Evolutionary conservation across 2,329 filamentous ascomycete species (phyloP).

Genomic region (Ophiostoma australiae): DNA sequence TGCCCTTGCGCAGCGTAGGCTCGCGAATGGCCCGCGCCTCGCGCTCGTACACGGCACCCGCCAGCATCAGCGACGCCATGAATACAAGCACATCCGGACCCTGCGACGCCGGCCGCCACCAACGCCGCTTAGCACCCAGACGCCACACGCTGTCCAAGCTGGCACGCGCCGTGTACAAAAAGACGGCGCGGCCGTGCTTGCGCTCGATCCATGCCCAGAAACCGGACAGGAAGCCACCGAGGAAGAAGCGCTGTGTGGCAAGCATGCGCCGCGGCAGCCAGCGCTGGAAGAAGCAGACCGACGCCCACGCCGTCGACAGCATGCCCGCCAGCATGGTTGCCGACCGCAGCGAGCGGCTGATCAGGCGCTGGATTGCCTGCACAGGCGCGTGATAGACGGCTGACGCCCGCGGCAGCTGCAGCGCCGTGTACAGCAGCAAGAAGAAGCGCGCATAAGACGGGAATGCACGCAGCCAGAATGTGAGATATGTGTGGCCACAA

Average conservation of each 20-base stretch:
- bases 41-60: constrained; percentile 72
- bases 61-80: constrained; percentile 68
- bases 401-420: constrained; percentile 62
- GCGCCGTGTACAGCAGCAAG: constrained; percentile 65
- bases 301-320: constrained; percentile 83
- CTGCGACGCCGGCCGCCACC: constrained; percentile 83
- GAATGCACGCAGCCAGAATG: constrained; percentile 81
- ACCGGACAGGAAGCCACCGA: constrained; percentile 80
- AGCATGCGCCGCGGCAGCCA: constrained; percentile 69
- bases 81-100: constrained; percentile 84
- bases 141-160: constrained; percentile 85
- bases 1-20: constrained; percentile 61
- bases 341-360: constrained; percentile 66
- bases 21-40: constrained; percentile 65
- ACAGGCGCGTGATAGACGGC: constrained; percentile 65
- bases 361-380: constrained; percentile 59
- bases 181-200: constrained; percentile 59
- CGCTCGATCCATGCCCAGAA: constrained; percentile 77
- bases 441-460: constrained; percentile 73
- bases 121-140: constrained; percentile 82
- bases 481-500: constrained; percentile 79
- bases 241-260: constrained; percentile 80
- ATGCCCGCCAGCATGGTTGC: constrained; percentile 74
- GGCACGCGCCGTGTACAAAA: constrained; percentile 72
- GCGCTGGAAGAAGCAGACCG: constrained; percentile 81